phyloP scores from a whole-genome alignment of 106 monocot species.

The Posidonia australis region DNA sequence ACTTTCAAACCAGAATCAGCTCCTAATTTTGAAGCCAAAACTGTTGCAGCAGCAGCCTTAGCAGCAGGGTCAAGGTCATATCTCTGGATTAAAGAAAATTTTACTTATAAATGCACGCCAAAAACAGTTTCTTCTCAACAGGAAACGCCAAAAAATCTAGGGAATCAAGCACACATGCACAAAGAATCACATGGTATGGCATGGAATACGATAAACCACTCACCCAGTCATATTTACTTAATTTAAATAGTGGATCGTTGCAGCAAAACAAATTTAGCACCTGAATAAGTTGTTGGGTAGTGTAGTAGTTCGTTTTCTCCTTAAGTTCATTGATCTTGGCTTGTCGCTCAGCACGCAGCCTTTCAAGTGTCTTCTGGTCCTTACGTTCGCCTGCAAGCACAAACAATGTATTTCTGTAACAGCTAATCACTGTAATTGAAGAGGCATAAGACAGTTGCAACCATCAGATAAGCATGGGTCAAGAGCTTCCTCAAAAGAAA shows the following conservation, averaged over 20 bases:
- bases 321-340: constrained; percentile 93
- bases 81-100: constrained; percentile 29
- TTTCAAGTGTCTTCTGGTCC: constrained; percentile 81
- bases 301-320: constrained; percentile 96
- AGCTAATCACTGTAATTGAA: too few relatives aligned
- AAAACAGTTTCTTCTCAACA: not conserved
- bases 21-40: constrained; percentile 83
- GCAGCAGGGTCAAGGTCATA: constrained; percentile 93
- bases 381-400: constrained; percentile 44
- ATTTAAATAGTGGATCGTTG: not conserved
- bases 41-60: constrained; percentile 82
- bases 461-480: too few relatives aligned
- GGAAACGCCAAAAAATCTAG: not conserved
- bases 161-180: not conserved
- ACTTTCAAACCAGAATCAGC: constrained; percentile 75
- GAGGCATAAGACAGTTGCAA: too few relatives aligned
- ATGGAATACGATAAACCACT: too few relatives aligned
- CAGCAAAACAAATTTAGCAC: constrained; percentile 10
- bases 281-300: constrained; percentile 91
- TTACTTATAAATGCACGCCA: not conserved
- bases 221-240: too few relatives aligned
- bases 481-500: too few relatives aligned
- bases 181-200: not conserved
- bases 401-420: too few relatives aligned
- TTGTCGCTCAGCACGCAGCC: constrained; percentile 65